Conservation (phyloP, 2,329 filamentous ascomycete genomes). For the Mycosphaerella sp. region DNA sequence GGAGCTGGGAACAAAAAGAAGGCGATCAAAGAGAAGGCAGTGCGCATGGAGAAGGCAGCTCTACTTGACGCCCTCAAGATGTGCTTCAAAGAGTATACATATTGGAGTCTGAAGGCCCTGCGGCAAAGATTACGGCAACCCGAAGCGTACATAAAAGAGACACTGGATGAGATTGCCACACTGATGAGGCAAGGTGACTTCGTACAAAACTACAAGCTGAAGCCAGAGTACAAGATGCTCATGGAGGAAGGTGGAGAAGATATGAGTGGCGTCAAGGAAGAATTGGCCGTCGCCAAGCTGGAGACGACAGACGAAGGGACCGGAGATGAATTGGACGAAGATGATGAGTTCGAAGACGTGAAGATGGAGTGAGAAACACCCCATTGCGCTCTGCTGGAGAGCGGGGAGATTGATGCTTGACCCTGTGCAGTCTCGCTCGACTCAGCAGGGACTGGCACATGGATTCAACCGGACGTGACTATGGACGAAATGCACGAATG, state of each 20-base stretch:
- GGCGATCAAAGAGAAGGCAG: conserved; percentile 64
- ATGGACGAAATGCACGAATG: neutral
- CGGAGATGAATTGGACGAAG: conserved; percentile 41
- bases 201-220: conserved; percentile 77
- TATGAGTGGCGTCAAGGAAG: conserved; percentile 44
- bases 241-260: conserved; percentile 47
- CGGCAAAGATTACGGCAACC: conserved; percentile 74
- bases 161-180: conserved; percentile 73
- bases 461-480: neutral
- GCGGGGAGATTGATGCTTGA: neutral
- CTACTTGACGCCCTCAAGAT: conserved; percentile 78
- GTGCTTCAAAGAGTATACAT: conserved; percentile 78
- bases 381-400: neutral
- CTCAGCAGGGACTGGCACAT: neutral
- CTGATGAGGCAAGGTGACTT: conserved; percentile 78
- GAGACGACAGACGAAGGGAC: conserved; percentile 38
- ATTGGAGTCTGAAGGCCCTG: conserved; percentile 89
- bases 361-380: conserved; percentile 10
- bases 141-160: conserved; percentile 84
- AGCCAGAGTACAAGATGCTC: conserved; percentile 57
- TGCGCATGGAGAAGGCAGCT: conserved; percentile 82
- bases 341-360: conserved; percentile 44
- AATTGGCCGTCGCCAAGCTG: conserved; percentile 35
- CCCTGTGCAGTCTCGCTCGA: neutral
- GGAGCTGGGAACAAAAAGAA: conserved; percentile 38